Evolutionary conservation across 306 rosid genomes (phyloP), one percentile per base, ranked within the genome.

Genomic region (Lablab purpureus): DNA sequence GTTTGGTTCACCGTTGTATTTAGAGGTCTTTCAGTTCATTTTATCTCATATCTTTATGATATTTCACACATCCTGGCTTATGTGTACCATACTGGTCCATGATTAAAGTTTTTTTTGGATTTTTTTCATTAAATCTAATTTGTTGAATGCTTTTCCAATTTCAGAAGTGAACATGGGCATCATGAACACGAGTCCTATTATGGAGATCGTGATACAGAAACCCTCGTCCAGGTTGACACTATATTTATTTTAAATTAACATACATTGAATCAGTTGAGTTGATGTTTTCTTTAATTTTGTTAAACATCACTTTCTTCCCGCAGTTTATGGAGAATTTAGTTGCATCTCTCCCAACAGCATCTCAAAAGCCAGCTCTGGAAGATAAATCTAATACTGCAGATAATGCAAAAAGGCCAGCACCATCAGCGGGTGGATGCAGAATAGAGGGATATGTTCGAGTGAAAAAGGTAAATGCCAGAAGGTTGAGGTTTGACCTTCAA

Each of bases 111-210:
- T 36, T 78, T 79, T 55, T 69, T 69, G 71, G 19, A 77, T 73
- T 67, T 60, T 72, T n/a, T 18, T 62, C 22, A 72, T 59, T 67
- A 51, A 76, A 58, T 78, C 81, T 55, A 22, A 10, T 67, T 27
- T 81, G 37, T 55, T 13, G 55, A 62, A 66, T 79, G 32, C 25
- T 64, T 69, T 86, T 67, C 54, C 68, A 79, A 56, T 82, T 82
- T 72, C 90, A 95, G 99, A 91, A 84, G 80, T 78, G 93, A 92
- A 55, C 96, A 91, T 80, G 99, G 98, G 67, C 99, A 89, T 87
- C 98, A 94, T 71, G 99, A 91, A 18, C 99, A 95, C 40, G 99
- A 95, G 85, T 91, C 99, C 49, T 95, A 95, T 80, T 84, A 92
- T 71, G 99, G 99, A 67, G 96, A 95, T 80, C 95, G 99, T 71